These are phyloP conservation scores for Torrubiella hemipterigena DNA, from an alignment of 2,329 filamentous ascomycete species.

Conservation along the genomic window DNA sequence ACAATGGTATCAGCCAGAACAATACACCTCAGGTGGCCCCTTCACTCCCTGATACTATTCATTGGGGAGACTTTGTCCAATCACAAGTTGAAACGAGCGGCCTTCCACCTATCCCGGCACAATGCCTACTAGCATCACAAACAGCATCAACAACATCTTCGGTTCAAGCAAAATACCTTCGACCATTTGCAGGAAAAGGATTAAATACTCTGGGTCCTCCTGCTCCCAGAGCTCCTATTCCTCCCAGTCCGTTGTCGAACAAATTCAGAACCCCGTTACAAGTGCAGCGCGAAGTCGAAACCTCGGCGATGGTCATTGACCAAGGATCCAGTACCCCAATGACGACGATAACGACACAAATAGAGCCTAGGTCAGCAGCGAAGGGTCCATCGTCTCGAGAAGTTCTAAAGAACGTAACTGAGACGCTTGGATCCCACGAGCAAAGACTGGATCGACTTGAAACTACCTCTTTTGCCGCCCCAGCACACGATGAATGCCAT, in stretches of 20 bases:
- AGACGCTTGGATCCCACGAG: constrained; percentile 47
- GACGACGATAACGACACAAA: constrained; percentile 13
- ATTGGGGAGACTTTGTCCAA: constrained; percentile 33
- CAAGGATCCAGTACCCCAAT: constrained; percentile 9
- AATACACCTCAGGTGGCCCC: constrained; percentile 19
- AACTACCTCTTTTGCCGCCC: constrained; percentile 54
- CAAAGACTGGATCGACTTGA: constrained; percentile 58
- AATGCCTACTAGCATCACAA: constrained; percentile 39
- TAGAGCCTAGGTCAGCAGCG: constrained; percentile 13
- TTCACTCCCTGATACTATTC: constrained; percentile 44
- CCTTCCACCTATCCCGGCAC: constrained; percentile 34
- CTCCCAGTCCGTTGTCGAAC: constrained; percentile 2
- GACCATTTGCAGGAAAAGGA: constrained; percentile 44
- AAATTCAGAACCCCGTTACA: no score
- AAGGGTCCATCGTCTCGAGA: constrained; percentile 17
- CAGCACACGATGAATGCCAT: constrained; percentile 55
- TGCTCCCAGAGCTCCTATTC: constrained; percentile 19
- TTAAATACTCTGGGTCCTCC: constrained; percentile 41
- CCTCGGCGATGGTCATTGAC: no score
- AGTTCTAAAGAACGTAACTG: constrained; percentile 32
- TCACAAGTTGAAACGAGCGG: constrained; percentile 22
- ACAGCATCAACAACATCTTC: constrained; percentile 40
- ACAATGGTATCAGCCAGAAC: constrained; percentile 12
- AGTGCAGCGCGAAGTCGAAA: no score
- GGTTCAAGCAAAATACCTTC: constrained; percentile 35